Percentiles rank a stretch among this genome's conserved stretches.
Conservation (phyloP, 805 yeast species). For the Clavispora asparagi region DNA sequence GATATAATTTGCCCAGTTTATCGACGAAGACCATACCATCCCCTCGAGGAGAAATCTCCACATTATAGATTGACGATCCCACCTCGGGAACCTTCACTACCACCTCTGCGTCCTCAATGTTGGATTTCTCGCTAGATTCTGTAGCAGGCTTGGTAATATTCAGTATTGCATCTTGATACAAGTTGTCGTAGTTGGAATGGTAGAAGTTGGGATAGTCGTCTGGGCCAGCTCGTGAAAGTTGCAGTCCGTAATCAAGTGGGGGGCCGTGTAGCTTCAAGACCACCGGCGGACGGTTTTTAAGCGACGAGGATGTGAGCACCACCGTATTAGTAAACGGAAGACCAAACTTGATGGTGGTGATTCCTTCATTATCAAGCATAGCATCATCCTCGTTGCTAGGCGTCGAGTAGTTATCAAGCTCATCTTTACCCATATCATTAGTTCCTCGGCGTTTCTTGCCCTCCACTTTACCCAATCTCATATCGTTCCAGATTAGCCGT, state of each 20-base stretch:
- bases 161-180: conserved; percentile 2
- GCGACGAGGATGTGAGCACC: conserved; percentile 33
- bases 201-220: background rate
- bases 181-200: background rate
- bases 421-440: conserved; percentile 11
- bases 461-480: conserved; percentile 2
- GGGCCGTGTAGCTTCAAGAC: conserved; percentile 37
- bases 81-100: conserved; percentile 65
- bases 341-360: conserved; percentile 69
- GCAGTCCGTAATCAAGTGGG: conserved; percentile 38
- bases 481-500: conserved; percentile 35
- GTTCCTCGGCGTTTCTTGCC: conserved; percentile 8
- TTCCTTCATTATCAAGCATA: conserved; percentile 77
- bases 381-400: conserved; percentile 14
- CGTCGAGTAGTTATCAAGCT: conserved; percentile 6
- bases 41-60: conserved; percentile 77
- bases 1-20: conserved; percentile 68
- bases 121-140: conserved; percentile 6
- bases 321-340: conserved; percentile 29
- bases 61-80: conserved; percentile 71
- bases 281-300: conserved; percentile 28
- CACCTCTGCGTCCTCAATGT: conserved; percentile 26
- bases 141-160: background rate
- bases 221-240: background rate
- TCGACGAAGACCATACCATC: conserved; percentile 81